Base-by-base conservation (phyloP, 106 monocot genomes). In the Alisma plantagoaquatica region DNA sequence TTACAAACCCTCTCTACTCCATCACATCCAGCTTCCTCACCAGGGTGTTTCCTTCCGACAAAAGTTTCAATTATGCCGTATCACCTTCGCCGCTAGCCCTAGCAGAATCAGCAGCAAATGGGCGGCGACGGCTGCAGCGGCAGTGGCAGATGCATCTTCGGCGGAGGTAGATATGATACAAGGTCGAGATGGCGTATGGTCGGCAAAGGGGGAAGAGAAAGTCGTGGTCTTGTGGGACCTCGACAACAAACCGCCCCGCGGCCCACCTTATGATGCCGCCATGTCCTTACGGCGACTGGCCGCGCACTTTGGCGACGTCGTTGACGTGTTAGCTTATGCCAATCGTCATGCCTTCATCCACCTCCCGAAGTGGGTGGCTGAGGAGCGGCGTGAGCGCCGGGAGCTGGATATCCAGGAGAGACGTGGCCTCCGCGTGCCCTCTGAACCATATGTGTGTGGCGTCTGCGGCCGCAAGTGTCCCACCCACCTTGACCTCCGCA, bases 201-300 rank as follows among this genome's bases (percentile, higher is more conserved):
- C 70, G 25, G 67, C 88, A 21, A 31, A 66, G 46, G 23, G 19
- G 5, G 19, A 41, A 15, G 50, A 64, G 46, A 75, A 62, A 10
- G 88, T 85, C 1, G 81, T 82, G 19, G 74, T 96, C 23, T 84
- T 96, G 35, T 89, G 89, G 96, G 96, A 96, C 73, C 96, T 96
- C 47, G 89, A 96, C 73, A 96, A 89, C 75, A 96, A 96, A 68
- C 96, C 96, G 28, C 96, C 96, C 20, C 89, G 73, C 16, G 84
- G 89, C 7, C 73, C 81, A 2, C 96, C 89, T 27, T 89, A 62
- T 68, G 56, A 67, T 2, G 96, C 89, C 59, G 89, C 89, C 44
- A 27, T 73, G 33, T 24, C 84, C 20, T 84, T 89, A 78, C 67
- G 59, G 55, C 70, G 41, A 27, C 58, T 84, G 26, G 83, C 89